Evolutionary conservation across 192 early-diverging fungal species (phyloP), one percentile per base, ranked within the genome.

Genomic region (Coemansia sp.): DNA sequence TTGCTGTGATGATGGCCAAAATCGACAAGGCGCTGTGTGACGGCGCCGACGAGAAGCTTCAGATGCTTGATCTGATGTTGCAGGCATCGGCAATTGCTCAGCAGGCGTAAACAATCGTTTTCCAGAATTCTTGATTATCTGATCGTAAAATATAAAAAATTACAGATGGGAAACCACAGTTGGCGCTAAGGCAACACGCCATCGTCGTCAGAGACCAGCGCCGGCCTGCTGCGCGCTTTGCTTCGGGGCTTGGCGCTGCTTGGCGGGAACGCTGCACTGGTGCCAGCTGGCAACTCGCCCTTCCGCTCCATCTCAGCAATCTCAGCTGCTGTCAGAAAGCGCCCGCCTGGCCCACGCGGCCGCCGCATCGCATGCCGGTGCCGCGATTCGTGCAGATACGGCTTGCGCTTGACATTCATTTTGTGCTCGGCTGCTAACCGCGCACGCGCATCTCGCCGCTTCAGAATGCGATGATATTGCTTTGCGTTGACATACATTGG

Each of bases 401-500:
- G 93, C 85, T 91, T 84, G 65, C 92, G 86, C 62, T 89, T 89
- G 49, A 86, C 86, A 41, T 83, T 75, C 50, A 86, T 72, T 59
- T 88, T 88, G 66, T 94, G 90, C 79, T 89, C 64, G 25, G 92
- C 94, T 41, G 92, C 92, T 55, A 92, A 70, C 45, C 87, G 87
- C 22, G 91, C 90, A 25, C 96, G 83, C 22, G 96, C 94, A 53
- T 95, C 94, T 60, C 97, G 81, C 35, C 97, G 87, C 73, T 94
- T 94, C 55, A 99, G 78, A 70, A 99, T 99, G 24, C 97, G 89
- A 70, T 97, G 93, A 73, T 95, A 99, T 76, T 99, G 97, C 77
- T 97, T 97, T 25, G 95, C 94, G 73, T 99, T 99, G 39, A 99
- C 97, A 73, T 96, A 97, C 35, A 97, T 82, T 8, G 96, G 94